Evolutionary conservation across 441 rosid genomes (phyloP).

Genomic region (Mallotus japonicus): DNA sequence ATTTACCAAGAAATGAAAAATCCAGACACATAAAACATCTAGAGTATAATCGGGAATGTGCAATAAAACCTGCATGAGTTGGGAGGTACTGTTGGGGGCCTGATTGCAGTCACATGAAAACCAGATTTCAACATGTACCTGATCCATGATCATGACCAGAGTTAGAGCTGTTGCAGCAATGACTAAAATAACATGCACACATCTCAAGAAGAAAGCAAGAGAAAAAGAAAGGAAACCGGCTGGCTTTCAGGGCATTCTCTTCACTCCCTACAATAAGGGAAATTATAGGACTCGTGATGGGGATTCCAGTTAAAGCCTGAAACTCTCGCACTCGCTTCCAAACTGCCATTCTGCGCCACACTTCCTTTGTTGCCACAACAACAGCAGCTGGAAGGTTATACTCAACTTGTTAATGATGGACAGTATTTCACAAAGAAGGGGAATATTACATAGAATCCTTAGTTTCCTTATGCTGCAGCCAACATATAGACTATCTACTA

Average conservation of each 20-base stretch:
- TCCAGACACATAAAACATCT: neutral
- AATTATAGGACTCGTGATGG: conserved; percentile 68
- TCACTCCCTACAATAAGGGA: conserved; percentile 87
- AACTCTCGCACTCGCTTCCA: conserved; percentile 83
- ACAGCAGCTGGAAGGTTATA: conserved; percentile 62
- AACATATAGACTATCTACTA: too few relatives aligned
- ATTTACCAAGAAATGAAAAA: neutral
- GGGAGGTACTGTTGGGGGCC: conserved; percentile 96
- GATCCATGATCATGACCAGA: conserved; percentile 18
- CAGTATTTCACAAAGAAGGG: neutral
- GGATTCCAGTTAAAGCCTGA: conserved; percentile 62
- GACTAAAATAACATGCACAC: neutral
- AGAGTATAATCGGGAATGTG: conserved; percentile 6
- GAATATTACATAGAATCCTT: neutral
- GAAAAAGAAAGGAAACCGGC: conserved; percentile 47
- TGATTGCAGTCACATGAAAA: conserved; percentile 86
- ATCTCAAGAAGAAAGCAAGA: conserved; percentile 1
- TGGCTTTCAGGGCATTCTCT: conserved; percentile 77
- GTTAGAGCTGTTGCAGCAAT: conserved; percentile 18
- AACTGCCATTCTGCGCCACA: conserved; percentile 77
- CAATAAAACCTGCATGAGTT: conserved; percentile 85
- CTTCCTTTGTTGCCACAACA: conserved; percentile 73
- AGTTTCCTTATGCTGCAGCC: too few relatives aligned
- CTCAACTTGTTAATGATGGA: conserved; percentile 23
- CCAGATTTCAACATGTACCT: conserved; percentile 79